Evolutionary conservation across 2,329 filamentous ascomycete genomes (phyloP).

Genomic region (Ophiocordyceps camponoti-rufipedis): DNA sequence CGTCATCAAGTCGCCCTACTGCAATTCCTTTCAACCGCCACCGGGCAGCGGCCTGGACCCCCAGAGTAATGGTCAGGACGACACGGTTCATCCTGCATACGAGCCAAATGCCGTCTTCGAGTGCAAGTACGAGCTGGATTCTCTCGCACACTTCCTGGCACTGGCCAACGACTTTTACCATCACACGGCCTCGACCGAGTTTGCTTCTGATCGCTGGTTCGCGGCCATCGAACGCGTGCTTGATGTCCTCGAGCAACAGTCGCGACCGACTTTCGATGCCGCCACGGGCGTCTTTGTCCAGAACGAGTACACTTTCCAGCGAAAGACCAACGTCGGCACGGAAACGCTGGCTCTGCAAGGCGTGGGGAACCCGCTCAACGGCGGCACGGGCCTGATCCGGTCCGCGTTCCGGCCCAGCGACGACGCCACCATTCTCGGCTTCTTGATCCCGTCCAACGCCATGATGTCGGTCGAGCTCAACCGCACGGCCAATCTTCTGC

Average conservation of each 20-base stretch:
- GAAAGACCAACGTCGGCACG: conserved; percentile 63
- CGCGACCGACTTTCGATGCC: conserved; percentile 60
- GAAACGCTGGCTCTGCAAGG: conserved; percentile 75
- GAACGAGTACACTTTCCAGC: conserved; percentile 79
- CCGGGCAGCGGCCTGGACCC: conserved; percentile 58
- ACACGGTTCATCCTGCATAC: conserved; percentile 71
- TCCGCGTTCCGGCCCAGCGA: conserved; percentile 91
- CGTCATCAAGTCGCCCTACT: conserved; percentile 87
- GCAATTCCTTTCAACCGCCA: conserved; percentile 95
- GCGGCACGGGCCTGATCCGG: conserved; percentile 67
- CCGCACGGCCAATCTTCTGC: conserved; percentile 53
- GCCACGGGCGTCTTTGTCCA: conserved; percentile 42
- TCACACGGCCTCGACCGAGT: conserved; percentile 59
- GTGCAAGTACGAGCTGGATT: conserved; percentile 98
- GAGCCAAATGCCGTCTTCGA: conserved; percentile 80
- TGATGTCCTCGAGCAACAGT: conserved; percentile 58
- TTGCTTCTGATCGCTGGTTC: conserved; percentile 64
- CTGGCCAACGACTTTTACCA: conserved; percentile 75
- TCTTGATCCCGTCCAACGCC: conserved; percentile 88
- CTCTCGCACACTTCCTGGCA: conserved; percentile 76
- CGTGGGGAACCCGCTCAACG: conserved; percentile 78
- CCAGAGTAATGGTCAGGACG: conserved; percentile 63
- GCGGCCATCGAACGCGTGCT: conserved; percentile 59
- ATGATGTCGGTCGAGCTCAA: conserved; percentile 86
- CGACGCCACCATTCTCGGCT: conserved; percentile 85